Conservation (phyloP, 495 filamentous ascomycete genomes). For the Bryoglossum gracile region DNA sequence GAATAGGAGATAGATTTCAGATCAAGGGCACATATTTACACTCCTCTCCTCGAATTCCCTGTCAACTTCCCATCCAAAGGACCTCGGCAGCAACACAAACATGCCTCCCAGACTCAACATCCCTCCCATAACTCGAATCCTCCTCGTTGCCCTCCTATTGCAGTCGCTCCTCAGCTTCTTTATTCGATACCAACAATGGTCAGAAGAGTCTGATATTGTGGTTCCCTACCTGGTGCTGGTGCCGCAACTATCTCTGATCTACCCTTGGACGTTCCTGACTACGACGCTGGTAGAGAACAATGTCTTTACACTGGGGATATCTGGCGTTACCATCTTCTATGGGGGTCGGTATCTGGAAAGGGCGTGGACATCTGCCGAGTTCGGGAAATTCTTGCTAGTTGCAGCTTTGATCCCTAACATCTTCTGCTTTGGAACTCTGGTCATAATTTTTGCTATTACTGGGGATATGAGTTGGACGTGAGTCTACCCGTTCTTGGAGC, state of each 20-base stretch:
- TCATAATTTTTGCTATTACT: constrained; percentile 62
- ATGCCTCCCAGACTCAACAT: constrained; percentile 88
- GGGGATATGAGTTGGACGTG: constrained; percentile 64
- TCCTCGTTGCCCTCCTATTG: constrained; percentile 63
- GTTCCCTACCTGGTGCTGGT: constrained; percentile 83
- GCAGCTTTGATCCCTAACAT: constrained; percentile 73
- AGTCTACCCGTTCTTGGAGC: constrained; percentile 37
- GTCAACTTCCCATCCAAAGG: background rate
- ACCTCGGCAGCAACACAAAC: constrained; percentile 16
- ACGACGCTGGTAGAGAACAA: constrained; percentile 91
- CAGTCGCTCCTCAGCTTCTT: constrained; percentile 78
- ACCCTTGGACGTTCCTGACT: constrained; percentile 87
- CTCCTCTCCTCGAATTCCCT: too few species aligned
- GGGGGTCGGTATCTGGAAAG: constrained; percentile 93
- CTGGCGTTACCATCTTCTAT: constrained; percentile 78
- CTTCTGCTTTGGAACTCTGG: constrained; percentile 62
- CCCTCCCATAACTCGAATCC: constrained; percentile 78
- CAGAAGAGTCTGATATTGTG: constrained; percentile 43
- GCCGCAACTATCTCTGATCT: constrained; percentile 72
- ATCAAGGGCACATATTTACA: too few species aligned
- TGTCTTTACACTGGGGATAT: constrained; percentile 75
- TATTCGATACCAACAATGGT: constrained; percentile 62
- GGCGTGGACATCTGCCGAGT: constrained; percentile 90
- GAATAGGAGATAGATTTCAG: too few species aligned
- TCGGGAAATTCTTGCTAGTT: constrained; percentile 82